Conservation (phyloP, 495 filamentous ascomycete genomes). For the Trichocladium antarcticum region DNA sequence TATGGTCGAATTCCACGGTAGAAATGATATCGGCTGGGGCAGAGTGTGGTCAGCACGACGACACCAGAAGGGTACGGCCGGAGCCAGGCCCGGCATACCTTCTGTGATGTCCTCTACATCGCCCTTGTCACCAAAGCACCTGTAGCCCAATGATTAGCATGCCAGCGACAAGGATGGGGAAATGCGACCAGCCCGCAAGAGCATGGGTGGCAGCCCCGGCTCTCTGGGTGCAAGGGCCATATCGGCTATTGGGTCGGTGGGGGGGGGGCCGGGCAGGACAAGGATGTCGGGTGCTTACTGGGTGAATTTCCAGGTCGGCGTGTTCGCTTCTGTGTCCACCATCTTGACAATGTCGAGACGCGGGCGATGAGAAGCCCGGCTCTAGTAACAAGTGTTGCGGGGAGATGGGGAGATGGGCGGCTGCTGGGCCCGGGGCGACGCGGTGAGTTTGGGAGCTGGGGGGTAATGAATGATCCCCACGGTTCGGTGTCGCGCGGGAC, state of each 20-base stretch:
- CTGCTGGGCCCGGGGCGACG: constrained; percentile 5
- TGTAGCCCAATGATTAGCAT: constrained; percentile 28
- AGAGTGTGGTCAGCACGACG: constrained; percentile 18
- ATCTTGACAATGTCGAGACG: constrained; percentile 48
- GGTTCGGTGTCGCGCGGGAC: neutral
- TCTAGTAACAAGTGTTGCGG: constrained; percentile 17
- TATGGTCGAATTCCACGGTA: constrained; percentile 98
- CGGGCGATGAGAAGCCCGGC: constrained; percentile 16
- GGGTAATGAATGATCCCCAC: constrained; percentile 2
- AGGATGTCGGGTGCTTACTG: constrained; percentile 56
- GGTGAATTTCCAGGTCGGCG: constrained; percentile 99
- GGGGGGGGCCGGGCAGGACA: neutral
- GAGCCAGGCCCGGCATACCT: no score
- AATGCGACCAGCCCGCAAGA: no score
- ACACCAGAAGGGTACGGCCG: neutral
- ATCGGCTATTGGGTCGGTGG: neutral
- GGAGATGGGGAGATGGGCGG: constrained; percentile 14
- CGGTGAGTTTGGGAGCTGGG: constrained; percentile 1
- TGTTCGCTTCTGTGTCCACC: constrained; percentile 88
- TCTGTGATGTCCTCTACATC: constrained; percentile 99
- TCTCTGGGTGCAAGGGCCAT: neutral
- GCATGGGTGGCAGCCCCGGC: neutral
- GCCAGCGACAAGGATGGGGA: constrained; percentile 8
- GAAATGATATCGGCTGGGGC: constrained; percentile 91
- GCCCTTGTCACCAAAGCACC: constrained; percentile 99